Base-by-base conservation (phyloP, 257 asterid species). In the Ajuga chamaepitys region DNA sequence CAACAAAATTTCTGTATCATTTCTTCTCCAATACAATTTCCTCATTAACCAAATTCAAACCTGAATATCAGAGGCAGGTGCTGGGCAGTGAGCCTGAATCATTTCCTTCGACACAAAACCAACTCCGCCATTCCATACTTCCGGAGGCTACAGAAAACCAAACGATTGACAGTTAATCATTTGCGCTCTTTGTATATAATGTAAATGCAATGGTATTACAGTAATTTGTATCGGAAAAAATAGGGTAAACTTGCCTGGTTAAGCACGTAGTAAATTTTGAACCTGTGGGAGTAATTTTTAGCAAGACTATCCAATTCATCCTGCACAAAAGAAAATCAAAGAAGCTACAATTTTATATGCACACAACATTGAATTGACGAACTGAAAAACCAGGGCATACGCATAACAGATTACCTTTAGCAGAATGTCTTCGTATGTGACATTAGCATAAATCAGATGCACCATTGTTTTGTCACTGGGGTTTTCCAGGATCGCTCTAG, bases 21-120 rank as follows among this genome's bases (percentile, higher is more conserved):
- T 11, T 9, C 9, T 14, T 20, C 46, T 30, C 7, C 6, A n/a
- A 21, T 28, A 41, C 5, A 41, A n/a, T 26, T 37, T 18, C 13
- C 4, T 4, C n/a, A 4, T 16, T 12, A 55, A 64, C 40, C 37
- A 45, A 16, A 61, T 13, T 41, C 63, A 5, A 53, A 91, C 98
- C 96, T 86, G 70, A 59, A 92, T 78, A 62, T 88, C 95, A 16
- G 83, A 42, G 22, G 98, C 93, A 0, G 98, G 96, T 24, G 95
- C 80, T 18, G 98, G 98, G 70, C 88, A 80, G 67, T 85, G 93
- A 56, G 85, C 77, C 73, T 82, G 88, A 75, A 92, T 92, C 93
- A 87, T 92, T 85, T 92, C 98, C 83, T 87, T 75, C 11, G 97
- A 81, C 58, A 89, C 97, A 13, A 83, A 88, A 10, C 98, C 96